Conservation (phyloP, 2,329 filamentous ascomycete genomes). For the Aspergillus viridinutans region DNA sequence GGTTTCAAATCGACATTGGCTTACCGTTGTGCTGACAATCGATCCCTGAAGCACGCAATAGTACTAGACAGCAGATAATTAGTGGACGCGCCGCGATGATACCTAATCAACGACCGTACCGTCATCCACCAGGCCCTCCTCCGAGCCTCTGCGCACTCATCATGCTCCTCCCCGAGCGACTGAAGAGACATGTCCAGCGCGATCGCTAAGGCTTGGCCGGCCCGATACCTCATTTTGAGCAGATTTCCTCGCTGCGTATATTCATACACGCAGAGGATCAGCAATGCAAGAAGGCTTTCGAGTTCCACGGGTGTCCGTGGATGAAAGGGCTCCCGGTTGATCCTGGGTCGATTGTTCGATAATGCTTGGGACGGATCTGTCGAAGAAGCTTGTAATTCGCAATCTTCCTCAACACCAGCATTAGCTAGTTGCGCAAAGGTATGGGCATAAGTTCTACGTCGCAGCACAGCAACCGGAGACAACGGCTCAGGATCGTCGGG, state of each 20-base stretch:
- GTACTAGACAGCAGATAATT: conserved; percentile 27
- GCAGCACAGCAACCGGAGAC: conserved; percentile 29
- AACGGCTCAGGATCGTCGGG: conserved; percentile 36
- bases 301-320: conserved; percentile 38
- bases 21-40: conserved; percentile 43
- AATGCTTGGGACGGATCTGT: conserved; percentile 40
- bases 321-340: conserved; percentile 36
- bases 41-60: conserved; percentile 43
- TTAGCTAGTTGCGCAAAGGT: conserved; percentile 37
- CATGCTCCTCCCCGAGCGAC: conserved; percentile 27
- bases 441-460: conserved; percentile 39
- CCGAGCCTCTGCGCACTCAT: conserved; percentile 38
- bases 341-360: conserved; percentile 24
- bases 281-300: conserved; percentile 38
- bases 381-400: conserved; percentile 38
- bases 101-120: conserved; percentile 22
- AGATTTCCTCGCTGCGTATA: conserved; percentile 45
- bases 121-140: conserved; percentile 48
- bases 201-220: conserved; percentile 41
- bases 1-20: conserved; percentile 3
- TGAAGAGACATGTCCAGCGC: conserved; percentile 44
- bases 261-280: conserved; percentile 44
- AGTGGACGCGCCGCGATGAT: neutral
- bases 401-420: conserved; percentile 39
- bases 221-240: conserved; percentile 44